phyloP scores from a whole-genome alignment of 371 early-diverging fungal species.

The Haplosporangium sp. region DNA sequence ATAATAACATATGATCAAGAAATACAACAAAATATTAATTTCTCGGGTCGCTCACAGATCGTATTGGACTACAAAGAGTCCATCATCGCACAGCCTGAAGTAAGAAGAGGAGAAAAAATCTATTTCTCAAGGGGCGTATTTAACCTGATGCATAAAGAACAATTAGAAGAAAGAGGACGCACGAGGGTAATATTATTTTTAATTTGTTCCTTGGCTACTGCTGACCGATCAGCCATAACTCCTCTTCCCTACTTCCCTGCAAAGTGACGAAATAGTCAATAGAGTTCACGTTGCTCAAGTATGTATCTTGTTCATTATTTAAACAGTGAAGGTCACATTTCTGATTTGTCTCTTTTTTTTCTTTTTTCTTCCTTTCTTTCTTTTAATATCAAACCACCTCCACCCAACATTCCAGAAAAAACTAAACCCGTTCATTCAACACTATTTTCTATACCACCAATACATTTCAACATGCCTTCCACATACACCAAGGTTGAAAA shows the following conservation, averaged over 20 bases:
- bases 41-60: neutral
- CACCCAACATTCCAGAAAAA: neutral
- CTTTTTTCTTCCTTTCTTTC: slow-evolving; percentile 2
- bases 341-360: neutral
- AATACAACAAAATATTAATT: neutral
- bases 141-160: no score
- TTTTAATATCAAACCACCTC: neutral
- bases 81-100: no score
- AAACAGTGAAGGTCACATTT: neutral
- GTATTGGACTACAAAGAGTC: neutral
- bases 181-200: no score
- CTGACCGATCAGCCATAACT: no score
- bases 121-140: neutral
- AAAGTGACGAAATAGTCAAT: slow-evolving; percentile 15
- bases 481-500: slow-evolving; percentile 50
- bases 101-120: neutral
- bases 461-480: slow-evolving; percentile 27
- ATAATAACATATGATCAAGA: no score
- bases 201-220: no score
- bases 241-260: neutral
- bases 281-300: neutral
- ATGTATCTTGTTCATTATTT: no score
- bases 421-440: neutral
- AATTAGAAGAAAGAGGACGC: no score
- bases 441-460: neutral